Base-by-base conservation (phyloP, 164 flowering plant species). In the Sextonia rubra region DNA sequence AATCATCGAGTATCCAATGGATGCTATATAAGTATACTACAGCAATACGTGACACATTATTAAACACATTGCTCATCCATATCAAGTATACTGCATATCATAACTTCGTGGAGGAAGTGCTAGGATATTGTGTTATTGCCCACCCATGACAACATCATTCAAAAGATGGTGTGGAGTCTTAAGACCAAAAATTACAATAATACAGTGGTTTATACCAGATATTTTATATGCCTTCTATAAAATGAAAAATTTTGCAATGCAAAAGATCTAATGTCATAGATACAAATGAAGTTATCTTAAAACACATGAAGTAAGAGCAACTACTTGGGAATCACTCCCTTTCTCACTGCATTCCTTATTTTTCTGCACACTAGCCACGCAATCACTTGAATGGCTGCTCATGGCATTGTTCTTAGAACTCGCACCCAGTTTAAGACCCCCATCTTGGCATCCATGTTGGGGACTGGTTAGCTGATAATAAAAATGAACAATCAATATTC, bases 271-370 rank as follows among this genome's bases (percentile, higher is more conserved):
- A 17, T 15, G 58, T 6, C 44, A 32, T 52, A 52, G 49, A 52
- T 52, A 20, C 58, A 52, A 20, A 52, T 52, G 58, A 15, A 2
- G n/a, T 52, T 52, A 3, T 52, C 58, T 20, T 17, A 52, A 52
- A 52, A 15, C 17, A 52, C 3, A 11, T 15, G 58, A 20, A 52
- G 58, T 1, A 24, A 49, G 20, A 68, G 26, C 26, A 78, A 89
- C 67, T 77, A 92, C 99, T 91, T 90, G 97, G 68, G 89, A 83
- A 85, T 95, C 98, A 71, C 88, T 91, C 74, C 86, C 93, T 83
- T 91, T 93, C 69, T 85, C 92, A 77, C 78, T 74, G 71, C 72
- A 71, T 56, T 85, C 89, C 29, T 79, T 80, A 58, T 79, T 83
- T 71, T 79, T 82, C 71, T 81, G 84, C 17, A 62, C 29, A 55